Evolutionary conservation across 805 yeast genomes (phyloP).

Genomic region (Ogataea pilisensis): DNA sequence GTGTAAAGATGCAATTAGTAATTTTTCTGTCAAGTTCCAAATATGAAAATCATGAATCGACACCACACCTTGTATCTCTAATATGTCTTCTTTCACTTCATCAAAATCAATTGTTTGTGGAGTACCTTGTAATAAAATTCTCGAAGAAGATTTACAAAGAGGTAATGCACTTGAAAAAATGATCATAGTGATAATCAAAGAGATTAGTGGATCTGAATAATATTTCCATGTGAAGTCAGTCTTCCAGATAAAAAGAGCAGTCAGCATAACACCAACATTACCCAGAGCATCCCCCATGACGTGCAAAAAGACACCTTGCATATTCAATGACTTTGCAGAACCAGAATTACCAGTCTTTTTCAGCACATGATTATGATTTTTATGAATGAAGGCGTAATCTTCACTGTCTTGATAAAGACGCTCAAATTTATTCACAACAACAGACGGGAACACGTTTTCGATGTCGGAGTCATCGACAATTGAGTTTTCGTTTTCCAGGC

Average conservation of each 20-base stretch:
- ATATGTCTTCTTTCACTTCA: slow-evolving; percentile 63
- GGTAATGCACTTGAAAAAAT: slow-evolving; percentile 92
- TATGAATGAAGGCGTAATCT: slow-evolving; percentile 16
- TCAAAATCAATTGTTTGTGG: slow-evolving; percentile 81
- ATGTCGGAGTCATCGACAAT: slow-evolving; percentile 19
- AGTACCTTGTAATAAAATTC: slow-evolving; percentile 87
- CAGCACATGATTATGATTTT: slow-evolving; percentile 22
- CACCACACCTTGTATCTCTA: slow-evolving; percentile 64
- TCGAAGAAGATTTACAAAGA: slow-evolving; percentile 77
- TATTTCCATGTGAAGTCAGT: slow-evolving; percentile 85
- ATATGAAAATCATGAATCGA: slow-evolving; percentile 94
- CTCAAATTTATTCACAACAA: slow-evolving; percentile 23
- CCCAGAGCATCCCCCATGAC: slow-evolving; percentile 97
- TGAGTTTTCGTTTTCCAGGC: background rate
- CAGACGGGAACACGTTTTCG: slow-evolving; percentile 26
- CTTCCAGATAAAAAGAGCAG: slow-evolving; percentile 92
- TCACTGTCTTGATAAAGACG: slow-evolving; percentile 6
- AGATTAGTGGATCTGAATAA: slow-evolving; percentile 82
- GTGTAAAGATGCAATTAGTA: slow-evolving; percentile 85
- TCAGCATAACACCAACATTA: slow-evolving; percentile 83
- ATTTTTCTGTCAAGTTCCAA: slow-evolving; percentile 90
- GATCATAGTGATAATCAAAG: slow-evolving; percentile 79
- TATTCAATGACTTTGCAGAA: slow-evolving; percentile 69
- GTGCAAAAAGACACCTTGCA: slow-evolving; percentile 96
- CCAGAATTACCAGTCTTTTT: slow-evolving; percentile 16